A percentile compares a stretch with the other conserved stretches of the same genome.
Conservation (phyloP, 23 red algal species). For the Gracilaria caudata region DNA sequence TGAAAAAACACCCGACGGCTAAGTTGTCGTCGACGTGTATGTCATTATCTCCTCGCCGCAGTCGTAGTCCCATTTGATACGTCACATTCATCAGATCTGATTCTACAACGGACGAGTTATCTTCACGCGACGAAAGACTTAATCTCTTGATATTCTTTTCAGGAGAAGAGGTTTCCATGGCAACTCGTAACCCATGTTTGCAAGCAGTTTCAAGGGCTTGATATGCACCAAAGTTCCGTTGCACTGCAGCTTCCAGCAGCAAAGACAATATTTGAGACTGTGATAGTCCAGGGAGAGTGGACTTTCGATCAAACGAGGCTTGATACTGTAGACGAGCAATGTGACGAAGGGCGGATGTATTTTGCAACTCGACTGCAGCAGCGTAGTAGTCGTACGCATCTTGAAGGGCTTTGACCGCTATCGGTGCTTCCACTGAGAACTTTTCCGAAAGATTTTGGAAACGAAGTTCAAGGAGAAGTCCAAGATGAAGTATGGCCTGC, state of each 20-base stretch:
- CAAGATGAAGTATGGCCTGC: conserved; percentile 22
- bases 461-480: conserved; percentile 1
- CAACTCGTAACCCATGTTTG: not conserved
- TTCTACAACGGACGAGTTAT: not conserved
- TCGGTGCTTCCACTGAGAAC: too few species aligned
- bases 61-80: not conserved
- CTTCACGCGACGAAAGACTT: not conserved
- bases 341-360: not conserved
- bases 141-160: not conserved
- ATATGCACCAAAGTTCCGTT: not conserved
- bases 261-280: not conserved
- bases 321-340: conserved; percentile 3
- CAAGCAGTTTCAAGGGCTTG: not conserved
- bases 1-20: not conserved
- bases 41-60: not conserved
- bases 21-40: not conserved
- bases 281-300: not conserved
- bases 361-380: not conserved
- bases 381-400: conserved; percentile 21
- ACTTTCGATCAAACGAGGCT: not conserved
- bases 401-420: not conserved
- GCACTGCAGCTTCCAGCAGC: not conserved
- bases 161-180: not conserved
- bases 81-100: not conserved
- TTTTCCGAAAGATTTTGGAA: not conserved